Evolutionary conservation across 306 rosid genomes (phyloP).

Genomic region (Mimosa pudica): DNA sequence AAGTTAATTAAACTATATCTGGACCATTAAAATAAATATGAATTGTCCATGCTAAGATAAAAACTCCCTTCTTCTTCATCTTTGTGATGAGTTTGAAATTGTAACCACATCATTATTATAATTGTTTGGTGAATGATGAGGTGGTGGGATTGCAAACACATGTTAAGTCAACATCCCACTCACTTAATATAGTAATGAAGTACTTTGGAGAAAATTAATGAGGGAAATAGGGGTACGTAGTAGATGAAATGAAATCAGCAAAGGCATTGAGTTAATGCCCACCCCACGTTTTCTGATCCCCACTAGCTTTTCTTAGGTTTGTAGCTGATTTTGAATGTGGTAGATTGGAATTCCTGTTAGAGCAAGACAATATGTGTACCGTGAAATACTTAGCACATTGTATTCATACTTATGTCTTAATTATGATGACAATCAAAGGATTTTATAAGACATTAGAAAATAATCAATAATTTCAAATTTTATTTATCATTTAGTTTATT

Average conservation of each 20-base stretch:
- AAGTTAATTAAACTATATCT: no score
- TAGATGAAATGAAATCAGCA: not conserved
- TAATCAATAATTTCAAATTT: no score
- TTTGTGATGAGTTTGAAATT: no score
- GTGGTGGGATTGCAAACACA: not conserved
- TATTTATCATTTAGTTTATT: no score
- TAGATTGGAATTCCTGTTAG: not conserved
- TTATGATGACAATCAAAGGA: no score
- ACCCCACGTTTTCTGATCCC: not conserved
- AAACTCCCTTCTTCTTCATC: no score
- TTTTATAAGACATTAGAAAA: no score
- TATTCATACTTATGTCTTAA: no score
- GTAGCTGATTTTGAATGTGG: not conserved
- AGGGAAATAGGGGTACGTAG: not conserved
- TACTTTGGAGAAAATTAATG: not conserved
- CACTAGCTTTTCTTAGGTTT: not conserved
- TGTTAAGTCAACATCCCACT: not conserved
- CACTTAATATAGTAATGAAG: not conserved
- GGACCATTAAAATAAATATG: no score
- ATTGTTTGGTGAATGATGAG: not conserved
- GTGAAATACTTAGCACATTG: no score
- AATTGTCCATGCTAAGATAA: no score
- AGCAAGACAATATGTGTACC: not conserved
- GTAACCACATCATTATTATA: not conserved
- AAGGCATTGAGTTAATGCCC: not conserved